Conservation (phyloP, 768 basidiomycete genomes). For the Trametes coccinea region DNA sequence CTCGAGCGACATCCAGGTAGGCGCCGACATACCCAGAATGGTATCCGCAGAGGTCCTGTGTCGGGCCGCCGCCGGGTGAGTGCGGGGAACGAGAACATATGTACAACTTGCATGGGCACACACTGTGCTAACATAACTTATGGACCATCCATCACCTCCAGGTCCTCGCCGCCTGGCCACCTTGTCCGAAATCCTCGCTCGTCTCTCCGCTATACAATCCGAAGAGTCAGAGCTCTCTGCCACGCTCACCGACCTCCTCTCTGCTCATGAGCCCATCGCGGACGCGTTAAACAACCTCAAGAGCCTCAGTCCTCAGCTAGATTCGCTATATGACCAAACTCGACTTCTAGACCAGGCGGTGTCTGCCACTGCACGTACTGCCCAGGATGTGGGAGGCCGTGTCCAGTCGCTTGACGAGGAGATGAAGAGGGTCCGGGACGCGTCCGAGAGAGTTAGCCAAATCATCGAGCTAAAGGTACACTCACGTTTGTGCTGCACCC, state of each 20-base stretch:
- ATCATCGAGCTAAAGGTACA: slow-evolving; percentile 93
- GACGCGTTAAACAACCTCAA: slow-evolving; percentile 62
- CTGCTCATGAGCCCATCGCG: slow-evolving; percentile 65
- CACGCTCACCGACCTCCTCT: slow-evolving; percentile 69
- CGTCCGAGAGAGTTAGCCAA: slow-evolving; percentile 87
- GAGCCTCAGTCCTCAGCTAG: slow-evolving; percentile 59
- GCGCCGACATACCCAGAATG: no score
- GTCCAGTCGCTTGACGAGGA: slow-evolving; percentile 90
- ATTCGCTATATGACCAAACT: slow-evolving; percentile 62
- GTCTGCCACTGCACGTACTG: slow-evolving; percentile 72
- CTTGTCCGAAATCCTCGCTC: slow-evolving; percentile 70
- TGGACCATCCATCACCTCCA: not conserved
- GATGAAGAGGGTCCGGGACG: slow-evolving; percentile 86
- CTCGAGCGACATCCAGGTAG: not conserved
- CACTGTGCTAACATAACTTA: no score
- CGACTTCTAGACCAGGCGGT: slow-evolving; percentile 56
- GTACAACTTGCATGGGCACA: no score
- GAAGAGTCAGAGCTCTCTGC: slow-evolving; percentile 77
- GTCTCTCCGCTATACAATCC: slow-evolving; percentile 71
- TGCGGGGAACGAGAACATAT: no score
- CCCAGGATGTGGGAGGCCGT: slow-evolving; percentile 87
- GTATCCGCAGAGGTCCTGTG: no score
- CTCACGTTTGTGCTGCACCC: not conserved
- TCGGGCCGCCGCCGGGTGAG: no score
- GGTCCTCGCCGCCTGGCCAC: slow-evolving; percentile 48